Conservation (phyloP, 192 early-diverging fungal species). For the Paraglomus occultum region DNA sequence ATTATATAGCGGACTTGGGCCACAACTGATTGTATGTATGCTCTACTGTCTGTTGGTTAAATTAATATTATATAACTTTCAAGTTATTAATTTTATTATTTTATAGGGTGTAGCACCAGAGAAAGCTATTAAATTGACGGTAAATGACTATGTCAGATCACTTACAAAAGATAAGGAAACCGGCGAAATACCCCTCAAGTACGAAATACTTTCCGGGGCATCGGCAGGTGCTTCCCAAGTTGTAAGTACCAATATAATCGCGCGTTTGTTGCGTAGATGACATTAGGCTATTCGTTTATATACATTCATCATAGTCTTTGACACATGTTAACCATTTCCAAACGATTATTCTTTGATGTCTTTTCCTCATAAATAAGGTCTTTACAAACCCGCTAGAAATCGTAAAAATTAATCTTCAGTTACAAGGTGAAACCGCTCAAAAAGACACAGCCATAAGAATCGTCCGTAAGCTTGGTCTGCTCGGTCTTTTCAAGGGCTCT, state of each 20-base stretch:
- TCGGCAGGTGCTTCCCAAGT: constrained; percentile 85
- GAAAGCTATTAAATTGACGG: constrained; percentile 97
- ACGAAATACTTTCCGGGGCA: constrained; percentile 85
- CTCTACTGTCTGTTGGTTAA: background rate
- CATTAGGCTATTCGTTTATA: constrained; percentile 1
- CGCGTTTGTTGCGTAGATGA: background rate
- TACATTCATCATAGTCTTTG: background rate
- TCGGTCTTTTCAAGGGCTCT: constrained; percentile 94
- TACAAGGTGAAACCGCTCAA: constrained; percentile 68
- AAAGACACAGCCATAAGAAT: constrained; percentile 75
- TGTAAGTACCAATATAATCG: constrained; percentile 26
- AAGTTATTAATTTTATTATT: background rate
- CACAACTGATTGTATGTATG: constrained; percentile 77
- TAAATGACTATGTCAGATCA: constrained; percentile 88
- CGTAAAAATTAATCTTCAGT: constrained; percentile 97
- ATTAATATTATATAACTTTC: background rate
- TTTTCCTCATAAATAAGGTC: constrained; percentile 34
- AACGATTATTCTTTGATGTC: background rate
- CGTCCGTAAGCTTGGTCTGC: constrained; percentile 82
- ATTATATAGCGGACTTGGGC: constrained; percentile 89
- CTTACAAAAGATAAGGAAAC: constrained; percentile 64
- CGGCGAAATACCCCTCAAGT: constrained; percentile 71
- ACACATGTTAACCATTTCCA: background rate
- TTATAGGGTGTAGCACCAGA: constrained; percentile 88
- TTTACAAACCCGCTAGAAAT: constrained; percentile 99